phyloP scores from a whole-genome alignment of 805 yeast species.

The Phaffomyces antillensis region DNA sequence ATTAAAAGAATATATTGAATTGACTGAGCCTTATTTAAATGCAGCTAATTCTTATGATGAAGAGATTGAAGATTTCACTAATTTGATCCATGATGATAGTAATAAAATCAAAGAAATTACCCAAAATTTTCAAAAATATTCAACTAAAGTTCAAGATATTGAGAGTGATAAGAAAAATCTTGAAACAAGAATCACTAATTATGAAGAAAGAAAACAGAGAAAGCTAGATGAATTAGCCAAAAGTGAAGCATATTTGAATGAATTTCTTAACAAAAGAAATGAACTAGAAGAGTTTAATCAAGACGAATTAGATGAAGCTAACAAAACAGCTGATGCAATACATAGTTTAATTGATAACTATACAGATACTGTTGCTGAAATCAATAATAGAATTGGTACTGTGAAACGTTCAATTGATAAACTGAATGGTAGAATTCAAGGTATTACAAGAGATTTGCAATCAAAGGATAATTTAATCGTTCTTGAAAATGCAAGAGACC shows the following conservation, averaged over 20 bases:
- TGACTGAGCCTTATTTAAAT: conserved; percentile 17
- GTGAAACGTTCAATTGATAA: conserved; percentile 26
- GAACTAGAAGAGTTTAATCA: conserved; percentile 15
- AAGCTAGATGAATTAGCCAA: background rate
- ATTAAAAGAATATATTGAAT: conserved; percentile 21
- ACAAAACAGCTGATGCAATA: conserved; percentile 10
- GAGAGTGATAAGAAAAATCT: background rate
- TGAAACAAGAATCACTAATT: background rate
- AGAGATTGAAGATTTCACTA: conserved; percentile 24
- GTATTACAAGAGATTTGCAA: conserved; percentile 30
- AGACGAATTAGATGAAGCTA: conserved; percentile 11
- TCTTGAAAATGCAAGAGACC: conserved; percentile 25
- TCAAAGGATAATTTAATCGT: conserved; percentile 47
- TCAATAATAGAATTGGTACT: conserved; percentile 35
- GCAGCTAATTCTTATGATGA: conserved; percentile 15
- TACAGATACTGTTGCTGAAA: conserved; percentile 17
- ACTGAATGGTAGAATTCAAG: conserved; percentile 24
- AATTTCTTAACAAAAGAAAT: conserved; percentile 13
- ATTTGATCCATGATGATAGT: conserved; percentile 24
- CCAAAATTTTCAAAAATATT: background rate
- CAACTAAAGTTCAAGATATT: background rate
- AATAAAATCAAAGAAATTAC: conserved; percentile 8
- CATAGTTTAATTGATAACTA: too few relatives aligned
- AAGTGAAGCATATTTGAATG: conserved; percentile 8
- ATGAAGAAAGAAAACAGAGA: conserved; percentile 2